phyloP scores from a whole-genome alignment of 2,329 filamentous ascomycete species.

The Capronia americana region DNA sequence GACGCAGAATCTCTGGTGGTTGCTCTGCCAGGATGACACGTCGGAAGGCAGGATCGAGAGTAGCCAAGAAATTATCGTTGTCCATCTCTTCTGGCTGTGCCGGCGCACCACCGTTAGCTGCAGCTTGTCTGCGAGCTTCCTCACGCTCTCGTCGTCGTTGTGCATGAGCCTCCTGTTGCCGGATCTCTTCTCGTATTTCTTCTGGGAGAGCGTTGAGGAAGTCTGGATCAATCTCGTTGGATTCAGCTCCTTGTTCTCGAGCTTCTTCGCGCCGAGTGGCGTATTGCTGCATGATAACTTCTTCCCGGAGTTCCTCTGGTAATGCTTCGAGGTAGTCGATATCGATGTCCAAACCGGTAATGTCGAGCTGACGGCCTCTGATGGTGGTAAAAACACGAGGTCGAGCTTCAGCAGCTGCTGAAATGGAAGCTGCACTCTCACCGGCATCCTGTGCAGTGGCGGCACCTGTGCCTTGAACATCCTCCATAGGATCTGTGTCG shows the following conservation, averaged over 20 bases:
- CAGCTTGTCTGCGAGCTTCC: constrained; percentile 70
- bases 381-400: constrained; percentile 81
- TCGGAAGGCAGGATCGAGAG: constrained; percentile 81
- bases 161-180: constrained; percentile 88
- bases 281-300: constrained; percentile 91
- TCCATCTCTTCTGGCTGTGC: constrained; percentile 82
- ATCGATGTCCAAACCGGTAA: constrained; percentile 93
- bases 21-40: constrained; percentile 90
- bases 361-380: constrained; percentile 84
- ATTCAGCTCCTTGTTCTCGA: constrained; percentile 65
- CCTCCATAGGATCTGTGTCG: constrained; percentile 71
- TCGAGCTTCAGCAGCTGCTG: constrained; percentile 54
- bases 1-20: constrained; percentile 83
- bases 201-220: constrained; percentile 92
- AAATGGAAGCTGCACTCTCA: constrained; percentile 43
- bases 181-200: constrained; percentile 86
- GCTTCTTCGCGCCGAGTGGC: constrained; percentile 82
- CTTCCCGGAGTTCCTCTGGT: constrained; percentile 94
- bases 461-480: constrained; percentile 65
- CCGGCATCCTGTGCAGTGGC: constrained; percentile 44
- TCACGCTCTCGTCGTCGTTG: constrained; percentile 87
- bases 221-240: constrained; percentile 59
- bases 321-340: constrained; percentile 93
- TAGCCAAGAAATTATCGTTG: constrained; percentile 87
- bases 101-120: constrained; percentile 51